Evolutionary conservation across 306 rosid species (phyloP), one percentile per base, ranked within the genome.

Genomic region (Castanea crenata): DNA sequence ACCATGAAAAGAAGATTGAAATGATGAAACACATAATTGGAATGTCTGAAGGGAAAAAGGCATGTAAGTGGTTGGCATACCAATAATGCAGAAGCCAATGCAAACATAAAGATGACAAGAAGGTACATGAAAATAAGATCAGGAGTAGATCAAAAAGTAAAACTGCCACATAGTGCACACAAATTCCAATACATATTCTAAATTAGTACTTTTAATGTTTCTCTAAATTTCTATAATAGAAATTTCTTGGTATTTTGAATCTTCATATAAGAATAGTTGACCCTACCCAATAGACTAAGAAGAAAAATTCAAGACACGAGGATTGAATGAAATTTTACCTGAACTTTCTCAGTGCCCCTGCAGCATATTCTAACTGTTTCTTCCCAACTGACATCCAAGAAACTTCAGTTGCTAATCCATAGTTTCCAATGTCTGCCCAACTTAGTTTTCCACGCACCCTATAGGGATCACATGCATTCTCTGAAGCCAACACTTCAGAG

Each of bases 351-450:
- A 91, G 81, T 21, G 92, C 96, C 64, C 88, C 96, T 21, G 96
- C 90, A 79, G 96, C 96, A 75, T 87, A 91, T 76, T 91, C 96
- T 74, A 91, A 80, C 83, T 91, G 96, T 82, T 91, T 87, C 84
- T 89, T 89, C 18, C 96, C 96, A 74, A 91, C 96, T 49, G 96
- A 91, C 96, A 91, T 91, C 96, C 96, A 91, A 84, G 96, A 89
- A 77, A 91, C 96, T 85, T 91, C 96, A 77, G 84, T 76, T 23
- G 90, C 92, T 64, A 85, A 83, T 65, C 89, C 87, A 64, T 91
- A 91, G 80, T 77, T 89, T 78, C 96, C 96, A 76, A 86, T 79
- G 62, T 91, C 90, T 0, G 87, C 86, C 93, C 96, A 91, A 62
- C 96, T 89, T 56, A 89, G 77, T 76, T 91, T 91, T 57, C 93